A percentile compares a stretch with the other conserved stretches of the same genome.
Conservation (phyloP, 2,329 filamentous ascomycete species). For the Cercospora nicotianae region DNA sequence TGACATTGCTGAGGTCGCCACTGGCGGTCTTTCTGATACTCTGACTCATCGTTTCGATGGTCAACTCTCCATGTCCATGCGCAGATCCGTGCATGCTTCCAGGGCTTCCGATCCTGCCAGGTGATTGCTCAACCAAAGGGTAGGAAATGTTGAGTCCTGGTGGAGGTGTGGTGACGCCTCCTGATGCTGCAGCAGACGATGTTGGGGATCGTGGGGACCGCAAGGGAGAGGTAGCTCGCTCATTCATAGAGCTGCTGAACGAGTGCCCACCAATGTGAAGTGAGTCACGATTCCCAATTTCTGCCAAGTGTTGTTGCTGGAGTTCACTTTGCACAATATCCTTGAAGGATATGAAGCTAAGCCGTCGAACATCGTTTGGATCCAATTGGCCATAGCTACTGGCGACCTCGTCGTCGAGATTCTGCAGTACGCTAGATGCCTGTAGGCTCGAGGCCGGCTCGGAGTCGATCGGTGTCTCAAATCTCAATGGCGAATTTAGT, state of each 20-base stretch:
- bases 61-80: conserved; percentile 63
- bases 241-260: conserved; percentile 39
- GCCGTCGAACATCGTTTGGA: conserved; percentile 71
- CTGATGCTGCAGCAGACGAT: conserved; percentile 25
- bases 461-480: conserved; percentile 25
- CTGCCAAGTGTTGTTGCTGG: conserved; percentile 37
- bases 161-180: conserved; percentile 32
- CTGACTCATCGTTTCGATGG: conserved; percentile 92
- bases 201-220: conserved; percentile 61
- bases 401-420: conserved; percentile 57
- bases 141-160: conserved; percentile 52
- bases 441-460: conserved; percentile 73
- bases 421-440: conserved; percentile 74
- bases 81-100: conserved; percentile 37
- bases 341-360: conserved; percentile 96
- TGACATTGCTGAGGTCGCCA: conserved; percentile 62
- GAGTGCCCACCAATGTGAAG: conserved; percentile 51
- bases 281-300: conserved; percentile 66
- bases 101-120: conserved; percentile 21
- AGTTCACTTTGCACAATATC: conserved; percentile 90
- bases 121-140: conserved; percentile 24
- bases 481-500: conserved; percentile 27
- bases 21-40: conserved; percentile 82
- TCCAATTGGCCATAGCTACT: conserved; percentile 79
- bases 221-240: conserved; percentile 77